These are phyloP conservation scores for Neopestalotiopsis clavispora DNA, from an alignment of 2,329 filamentous ascomycete genomes.

Conservation along the genomic window DNA sequence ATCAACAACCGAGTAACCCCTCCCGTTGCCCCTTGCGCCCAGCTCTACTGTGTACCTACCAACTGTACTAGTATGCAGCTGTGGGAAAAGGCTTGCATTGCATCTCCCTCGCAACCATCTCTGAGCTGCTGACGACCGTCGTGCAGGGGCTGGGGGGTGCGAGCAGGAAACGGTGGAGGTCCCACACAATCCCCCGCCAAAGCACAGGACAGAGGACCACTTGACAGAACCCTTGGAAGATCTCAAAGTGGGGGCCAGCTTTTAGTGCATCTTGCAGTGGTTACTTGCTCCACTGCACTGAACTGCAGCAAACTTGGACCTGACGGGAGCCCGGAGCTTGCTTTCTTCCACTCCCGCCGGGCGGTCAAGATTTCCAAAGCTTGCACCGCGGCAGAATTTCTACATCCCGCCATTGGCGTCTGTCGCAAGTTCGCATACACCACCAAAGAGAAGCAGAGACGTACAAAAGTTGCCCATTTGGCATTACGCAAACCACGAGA, in stretches of 20 bases:
- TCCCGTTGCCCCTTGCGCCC: neutral
- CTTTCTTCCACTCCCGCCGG: constrained; percentile 21
- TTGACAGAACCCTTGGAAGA: neutral
- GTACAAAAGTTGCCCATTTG: neutral
- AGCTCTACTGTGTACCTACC: neutral
- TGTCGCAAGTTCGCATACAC: neutral
- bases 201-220: neutral
- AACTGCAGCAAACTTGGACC: neutral
- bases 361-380: constrained; percentile 28
- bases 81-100: too few relatives aligned
- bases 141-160: neutral
- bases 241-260: neutral
- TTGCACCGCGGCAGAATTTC: constrained; percentile 18
- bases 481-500: too few relatives aligned
- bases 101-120: too few relatives aligned
- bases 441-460: neutral
- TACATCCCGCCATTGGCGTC: constrained; percentile 1
- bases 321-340: neutral
- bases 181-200: neutral
- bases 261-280: neutral
- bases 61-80: neutral
- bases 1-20: neutral
- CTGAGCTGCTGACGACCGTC: too few relatives aligned
- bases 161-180: neutral
- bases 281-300: neutral